phyloP scores from a whole-genome alignment of 1,284 basidiomycete species.

The Cerioporus squamosus region DNA sequence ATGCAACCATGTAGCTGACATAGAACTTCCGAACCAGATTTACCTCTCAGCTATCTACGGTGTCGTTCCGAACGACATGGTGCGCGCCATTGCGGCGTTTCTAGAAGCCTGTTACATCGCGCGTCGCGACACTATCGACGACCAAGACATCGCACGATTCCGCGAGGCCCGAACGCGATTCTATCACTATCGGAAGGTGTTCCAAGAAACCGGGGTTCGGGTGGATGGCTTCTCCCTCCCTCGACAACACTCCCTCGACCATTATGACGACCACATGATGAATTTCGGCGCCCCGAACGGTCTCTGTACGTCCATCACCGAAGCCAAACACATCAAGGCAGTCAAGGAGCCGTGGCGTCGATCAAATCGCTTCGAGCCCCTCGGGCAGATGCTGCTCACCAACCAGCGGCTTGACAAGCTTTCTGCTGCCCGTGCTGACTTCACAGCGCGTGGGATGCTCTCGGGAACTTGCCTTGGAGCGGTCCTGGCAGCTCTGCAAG shows the following conservation, averaged over 20 bases:
- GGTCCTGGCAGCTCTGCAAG: not conserved
- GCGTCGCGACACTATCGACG: not conserved
- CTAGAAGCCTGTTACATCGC: constrained; percentile 30
- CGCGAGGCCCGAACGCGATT: constrained; percentile 12
- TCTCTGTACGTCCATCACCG: constrained; percentile 31
- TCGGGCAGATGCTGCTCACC: constrained; percentile 29
- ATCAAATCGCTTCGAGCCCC: constrained; percentile 22
- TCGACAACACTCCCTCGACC: constrained; percentile 24
- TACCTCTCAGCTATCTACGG: constrained; percentile 25
- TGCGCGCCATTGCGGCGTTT: constrained; percentile 15
- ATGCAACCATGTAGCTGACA: too few relatives aligned
- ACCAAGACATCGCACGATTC: not conserved
- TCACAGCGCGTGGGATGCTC: constrained; percentile 17
- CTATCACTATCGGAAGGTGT: constrained; percentile 15
- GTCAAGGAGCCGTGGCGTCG: constrained; percentile 31
- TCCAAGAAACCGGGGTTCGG: constrained; percentile 17
- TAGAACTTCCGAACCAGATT: constrained; percentile 4
- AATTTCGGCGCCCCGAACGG: constrained; percentile 28
- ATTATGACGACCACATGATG: constrained; percentile 19
- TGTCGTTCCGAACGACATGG: constrained; percentile 20
- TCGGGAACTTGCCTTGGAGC: constrained; percentile 8
- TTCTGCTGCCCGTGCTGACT: constrained; percentile 17
- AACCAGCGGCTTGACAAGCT: constrained; percentile 29
- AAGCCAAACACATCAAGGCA: constrained; percentile 30
- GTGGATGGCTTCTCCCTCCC: constrained; percentile 23